Evolutionary conservation across 805 yeast species (phyloP).

Genomic region (Ogataea corticis): DNA sequence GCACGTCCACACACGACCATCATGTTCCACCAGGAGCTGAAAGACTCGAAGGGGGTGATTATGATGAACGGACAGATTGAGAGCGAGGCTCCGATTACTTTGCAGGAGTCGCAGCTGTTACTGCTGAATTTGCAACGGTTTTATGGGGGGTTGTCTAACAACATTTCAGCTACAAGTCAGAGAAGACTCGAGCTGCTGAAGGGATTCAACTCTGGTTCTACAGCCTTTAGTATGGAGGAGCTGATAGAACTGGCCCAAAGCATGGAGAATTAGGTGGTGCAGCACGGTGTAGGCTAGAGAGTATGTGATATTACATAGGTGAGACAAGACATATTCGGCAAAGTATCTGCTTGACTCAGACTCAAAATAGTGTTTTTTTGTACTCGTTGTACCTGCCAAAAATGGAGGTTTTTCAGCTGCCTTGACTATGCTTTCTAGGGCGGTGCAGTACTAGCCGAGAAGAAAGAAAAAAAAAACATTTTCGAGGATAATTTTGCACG

Average conservation of each 20-base stretch:
- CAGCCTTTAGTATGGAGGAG: constrained; percentile 62
- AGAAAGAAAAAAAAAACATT: too few relatives aligned
- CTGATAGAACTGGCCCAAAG: constrained; percentile 75
- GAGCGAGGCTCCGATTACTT: constrained; percentile 60
- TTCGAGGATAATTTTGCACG: background rate
- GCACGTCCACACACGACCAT: constrained; percentile 95
- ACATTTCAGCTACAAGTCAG: constrained; percentile 40
- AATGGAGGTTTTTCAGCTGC: too few relatives aligned
- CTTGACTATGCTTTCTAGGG: too few relatives aligned
- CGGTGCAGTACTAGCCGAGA: too few relatives aligned
- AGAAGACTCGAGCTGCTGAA: constrained; percentile 58
- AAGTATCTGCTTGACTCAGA: too few relatives aligned
- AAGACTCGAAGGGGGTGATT: constrained; percentile 57
- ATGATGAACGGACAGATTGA: constrained; percentile 88
- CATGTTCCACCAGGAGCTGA: constrained; percentile 80
- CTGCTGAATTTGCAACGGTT: constrained; percentile 77
- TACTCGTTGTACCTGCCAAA: too few relatives aligned
- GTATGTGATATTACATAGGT: too few relatives aligned
- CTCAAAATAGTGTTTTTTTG: too few relatives aligned
- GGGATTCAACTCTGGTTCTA: constrained; percentile 70
- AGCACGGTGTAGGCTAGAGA: too few relatives aligned
- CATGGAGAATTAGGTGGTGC: constrained; percentile 46
- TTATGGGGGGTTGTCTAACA: constrained; percentile 65
- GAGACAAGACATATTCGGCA: too few relatives aligned
- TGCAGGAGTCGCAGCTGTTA: constrained; percentile 77